Conservation (phyloP, 129 eudicot species). For the Saposhnikovia divaricata region DNA sequence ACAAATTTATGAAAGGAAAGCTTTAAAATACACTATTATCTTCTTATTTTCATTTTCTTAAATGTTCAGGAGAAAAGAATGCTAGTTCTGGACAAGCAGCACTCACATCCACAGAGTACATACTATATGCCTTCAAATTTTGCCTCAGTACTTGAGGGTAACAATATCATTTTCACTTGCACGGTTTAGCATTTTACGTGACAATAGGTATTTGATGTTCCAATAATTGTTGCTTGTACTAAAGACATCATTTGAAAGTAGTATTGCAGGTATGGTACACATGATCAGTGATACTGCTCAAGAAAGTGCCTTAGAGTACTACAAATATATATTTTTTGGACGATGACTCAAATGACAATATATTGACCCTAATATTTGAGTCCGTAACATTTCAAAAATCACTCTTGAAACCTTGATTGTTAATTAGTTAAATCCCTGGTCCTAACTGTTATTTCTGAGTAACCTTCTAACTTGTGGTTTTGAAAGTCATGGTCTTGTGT, state of each 20-base stretch:
- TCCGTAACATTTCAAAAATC: background rate
- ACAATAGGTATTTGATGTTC: background rate
- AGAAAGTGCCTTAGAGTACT: background rate
- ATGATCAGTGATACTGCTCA: background rate
- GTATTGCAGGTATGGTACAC: background rate
- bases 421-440: background rate
- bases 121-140: constrained; percentile 7
- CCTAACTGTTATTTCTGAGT: background rate
- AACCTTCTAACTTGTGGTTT: background rate
- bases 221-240: background rate
- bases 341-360: background rate
- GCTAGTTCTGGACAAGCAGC: background rate
- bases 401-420: background rate
- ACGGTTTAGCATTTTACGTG: background rate
- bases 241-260: background rate
- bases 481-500: background rate
- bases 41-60: background rate
- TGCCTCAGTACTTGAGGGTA: constrained; percentile 7
- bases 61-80: background rate
- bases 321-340: background rate
- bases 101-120: constrained; percentile 8
- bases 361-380: background rate
- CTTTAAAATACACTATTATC: background rate
- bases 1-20: background rate
- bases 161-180: background rate